These are phyloP conservation scores for Xerophyta viscosa DNA, from an alignment of 106 monocot species.

Conservation along the genomic window DNA sequence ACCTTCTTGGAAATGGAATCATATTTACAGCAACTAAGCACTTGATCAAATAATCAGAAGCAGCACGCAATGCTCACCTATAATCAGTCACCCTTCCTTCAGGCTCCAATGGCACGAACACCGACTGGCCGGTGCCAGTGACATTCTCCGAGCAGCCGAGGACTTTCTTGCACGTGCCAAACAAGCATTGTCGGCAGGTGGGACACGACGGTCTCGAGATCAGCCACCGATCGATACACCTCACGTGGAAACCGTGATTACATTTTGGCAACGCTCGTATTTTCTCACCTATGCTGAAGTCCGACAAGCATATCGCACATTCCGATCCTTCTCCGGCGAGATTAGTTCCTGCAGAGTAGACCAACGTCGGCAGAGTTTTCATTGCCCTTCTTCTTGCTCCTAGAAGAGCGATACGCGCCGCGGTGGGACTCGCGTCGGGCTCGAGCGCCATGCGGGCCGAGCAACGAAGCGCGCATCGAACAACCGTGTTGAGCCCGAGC, in stretches of 20 bases:
- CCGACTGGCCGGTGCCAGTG: not conserved
- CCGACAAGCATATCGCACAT: conserved; percentile 57
- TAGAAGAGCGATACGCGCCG: conserved; percentile 6
- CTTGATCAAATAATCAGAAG: not conserved
- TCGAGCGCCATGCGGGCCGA: conserved; percentile 11
- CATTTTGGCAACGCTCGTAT: conserved; percentile 53
- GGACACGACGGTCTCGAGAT: conserved; percentile 29
- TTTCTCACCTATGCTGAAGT: conserved; percentile 38
- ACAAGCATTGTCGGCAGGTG: conserved; percentile 31
- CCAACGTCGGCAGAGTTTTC: conserved; percentile 24
- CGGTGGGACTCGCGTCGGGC: conserved; percentile 2
- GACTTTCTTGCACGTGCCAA: conserved; percentile 10
- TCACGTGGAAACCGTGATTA: conserved; percentile 57
- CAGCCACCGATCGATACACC: conserved; percentile 65
- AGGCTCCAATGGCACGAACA: conserved; percentile 28
- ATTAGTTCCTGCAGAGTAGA: conserved; percentile 27
- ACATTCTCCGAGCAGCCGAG: conserved; percentile 17
- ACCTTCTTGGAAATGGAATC: too few species aligned
- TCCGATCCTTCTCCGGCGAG: conserved; percentile 28
- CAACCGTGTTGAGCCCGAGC: conserved; percentile 42
- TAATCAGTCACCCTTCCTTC: conserved; percentile 18
- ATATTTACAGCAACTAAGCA: not conserved
- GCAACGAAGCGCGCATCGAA: conserved; percentile 46
- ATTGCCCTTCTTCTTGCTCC: conserved; percentile 34
- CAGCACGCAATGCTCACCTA: not conserved